phyloP scores from a whole-genome alignment of 257 asterid genomes.

The Phtheirospermum japonicum region DNA sequence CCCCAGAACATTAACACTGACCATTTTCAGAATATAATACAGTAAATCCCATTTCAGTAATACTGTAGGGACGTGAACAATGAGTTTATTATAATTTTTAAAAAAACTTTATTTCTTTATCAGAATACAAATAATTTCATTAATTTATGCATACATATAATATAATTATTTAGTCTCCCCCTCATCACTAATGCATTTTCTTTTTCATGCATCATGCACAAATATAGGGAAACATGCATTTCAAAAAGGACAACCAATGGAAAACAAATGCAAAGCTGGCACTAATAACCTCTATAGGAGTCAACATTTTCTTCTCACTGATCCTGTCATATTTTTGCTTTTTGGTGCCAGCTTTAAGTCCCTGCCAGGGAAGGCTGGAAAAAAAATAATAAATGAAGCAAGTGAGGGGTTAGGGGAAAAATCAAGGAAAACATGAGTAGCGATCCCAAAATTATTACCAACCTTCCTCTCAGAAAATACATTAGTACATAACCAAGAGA shows the following conservation, averaged over 20 bases:
- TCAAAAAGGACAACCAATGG: too few relatives aligned
- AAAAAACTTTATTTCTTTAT: too few relatives aligned
- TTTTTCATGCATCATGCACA: constrained; percentile 3
- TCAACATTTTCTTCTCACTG: constrained; percentile 92
- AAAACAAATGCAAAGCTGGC: constrained; percentile 17
- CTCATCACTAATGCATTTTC: neutral
- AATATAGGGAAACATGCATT: constrained; percentile 25
- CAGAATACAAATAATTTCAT: too few relatives aligned
- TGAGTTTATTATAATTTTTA: too few relatives aligned
- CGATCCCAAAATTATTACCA: constrained; percentile 37
- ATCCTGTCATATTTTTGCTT: constrained; percentile 95
- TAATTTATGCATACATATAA: neutral
- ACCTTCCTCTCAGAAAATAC: constrained; percentile 99
- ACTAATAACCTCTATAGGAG: constrained; percentile 79
- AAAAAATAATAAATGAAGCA: constrained; percentile 19
- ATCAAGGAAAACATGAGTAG: constrained; percentile 13
- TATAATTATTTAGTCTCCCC: too few relatives aligned
- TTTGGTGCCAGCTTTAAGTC: constrained; percentile 92
- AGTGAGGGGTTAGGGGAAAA: neutral
- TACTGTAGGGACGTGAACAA: neutral
- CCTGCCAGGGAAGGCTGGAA: constrained; percentile 95
- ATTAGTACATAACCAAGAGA: constrained; percentile 96
- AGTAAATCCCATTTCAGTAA: neutral
- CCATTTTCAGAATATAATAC: neutral
- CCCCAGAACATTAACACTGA: constrained; percentile 6